Conservation (phyloP, 345 rosid genomes). For the Dipteronia dyeriana region DNA sequence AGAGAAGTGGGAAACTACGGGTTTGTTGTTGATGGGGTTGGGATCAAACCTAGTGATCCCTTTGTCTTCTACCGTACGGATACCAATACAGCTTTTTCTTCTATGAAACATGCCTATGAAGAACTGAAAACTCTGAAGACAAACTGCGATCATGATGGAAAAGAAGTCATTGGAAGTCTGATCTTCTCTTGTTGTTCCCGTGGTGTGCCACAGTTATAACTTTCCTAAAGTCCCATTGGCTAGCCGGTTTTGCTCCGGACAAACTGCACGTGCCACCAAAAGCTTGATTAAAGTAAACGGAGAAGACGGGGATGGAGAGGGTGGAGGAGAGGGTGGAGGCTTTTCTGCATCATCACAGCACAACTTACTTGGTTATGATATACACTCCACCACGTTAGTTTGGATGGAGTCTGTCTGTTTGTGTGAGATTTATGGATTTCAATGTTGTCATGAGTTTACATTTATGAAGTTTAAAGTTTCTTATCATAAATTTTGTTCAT, state of each 20-base stretch:
- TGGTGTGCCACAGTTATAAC: constrained; percentile 8
- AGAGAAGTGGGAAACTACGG: constrained; percentile 10
- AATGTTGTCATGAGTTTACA: too few relatives aligned
- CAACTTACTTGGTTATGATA: constrained; percentile 31
- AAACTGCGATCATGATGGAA: background rate
- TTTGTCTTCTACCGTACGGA: constrained; percentile 41
- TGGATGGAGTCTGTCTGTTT: too few relatives aligned
- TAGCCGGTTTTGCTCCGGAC: constrained; percentile 33
- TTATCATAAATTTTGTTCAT: too few relatives aligned
- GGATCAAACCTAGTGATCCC: constrained; percentile 34
- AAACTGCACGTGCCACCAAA: constrained; percentile 32
- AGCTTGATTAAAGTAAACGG: constrained; percentile 3
- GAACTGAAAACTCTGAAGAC: constrained; percentile 16
- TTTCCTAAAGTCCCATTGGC: constrained; percentile 33
- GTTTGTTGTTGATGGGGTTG: constrained; percentile 31
- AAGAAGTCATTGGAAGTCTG: constrained; percentile 37
- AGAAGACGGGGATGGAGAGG: background rate
- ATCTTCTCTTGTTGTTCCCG: constrained; percentile 31
- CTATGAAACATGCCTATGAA: constrained; percentile 10
- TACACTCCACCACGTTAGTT: constrained; percentile 17
- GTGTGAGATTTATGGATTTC: too few relatives aligned
- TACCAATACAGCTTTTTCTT: constrained; percentile 22
- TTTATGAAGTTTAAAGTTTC: too few relatives aligned
- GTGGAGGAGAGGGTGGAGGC: constrained; percentile 21
- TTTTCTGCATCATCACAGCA: constrained; percentile 29